Evolutionary conservation across 495 filamentous ascomycete genomes (phyloP), one percentile per base, ranked within the genome.

Genomic region (Letharia columbiana): DNA sequence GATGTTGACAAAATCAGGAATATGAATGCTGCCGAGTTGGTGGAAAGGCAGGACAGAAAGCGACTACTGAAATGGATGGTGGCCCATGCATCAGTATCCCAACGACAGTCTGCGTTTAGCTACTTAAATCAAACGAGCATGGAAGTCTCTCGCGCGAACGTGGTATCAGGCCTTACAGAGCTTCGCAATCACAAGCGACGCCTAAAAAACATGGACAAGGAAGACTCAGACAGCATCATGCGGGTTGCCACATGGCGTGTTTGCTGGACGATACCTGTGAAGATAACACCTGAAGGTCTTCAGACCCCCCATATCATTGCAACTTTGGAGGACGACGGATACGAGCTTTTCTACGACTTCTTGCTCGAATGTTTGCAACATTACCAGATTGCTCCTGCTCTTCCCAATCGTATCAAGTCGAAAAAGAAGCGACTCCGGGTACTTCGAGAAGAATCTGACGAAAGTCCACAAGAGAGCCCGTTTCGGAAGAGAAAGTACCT

Each of bases 401-500:
- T 3, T 31, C 50, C 63, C 35, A 20, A 41, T 33, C 39, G 8
- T 2, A 40, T 31, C 5, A 62, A 23, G 41, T 28, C 18, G 1
- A 61, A 66, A 33, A 62, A 64, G 61, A 60, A 37, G 49, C 64
- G 63, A 45, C 44, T 42, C 33, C 40, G 49, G 28, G 61, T 54
- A 3, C n/a, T 64, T 37, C 58, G 39, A 65, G 65, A 58, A 47
- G 69, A 70, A 10, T 65, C 67, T 28, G 68, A 73, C 37, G 66
- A 71, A 35, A 50, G 64, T 39, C 23, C 49, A 31, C 45, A 56
- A 12, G 13, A 33, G 31, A 71, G 57, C 3, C 74, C 73, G 8
- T 70, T 70, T 57, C 80, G 79, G 23, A 81, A 81, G 67, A 76
- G 81, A 52, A 86, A 83, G 67, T 78, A 75, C 65, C 72, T 70